phyloP scores from a whole-genome alignment of 2,329 filamentous ascomycete genomes.

The Thielaviopsis populi region DNA sequence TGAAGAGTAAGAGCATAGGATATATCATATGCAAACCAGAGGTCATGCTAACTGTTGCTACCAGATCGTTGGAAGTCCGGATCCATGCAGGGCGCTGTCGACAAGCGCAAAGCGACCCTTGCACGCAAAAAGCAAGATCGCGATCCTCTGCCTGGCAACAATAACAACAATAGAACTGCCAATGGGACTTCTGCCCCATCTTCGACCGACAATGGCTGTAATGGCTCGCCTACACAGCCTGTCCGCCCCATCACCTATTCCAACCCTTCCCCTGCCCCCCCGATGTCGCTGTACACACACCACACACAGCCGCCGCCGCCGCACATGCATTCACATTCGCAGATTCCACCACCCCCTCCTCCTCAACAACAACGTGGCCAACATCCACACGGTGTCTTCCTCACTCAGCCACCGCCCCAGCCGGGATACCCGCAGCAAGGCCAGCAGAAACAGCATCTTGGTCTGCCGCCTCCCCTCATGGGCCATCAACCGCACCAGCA shows the following conservation, averaged over 20 bases:
- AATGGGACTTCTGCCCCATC: background rate
- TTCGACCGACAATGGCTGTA: constrained; percentile 2
- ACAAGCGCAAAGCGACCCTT: constrained; percentile 44
- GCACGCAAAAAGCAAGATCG: constrained; percentile 42
- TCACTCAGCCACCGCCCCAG: constrained; percentile 10
- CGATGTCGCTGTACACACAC: constrained; percentile 6
- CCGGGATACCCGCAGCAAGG: constrained; percentile 1
- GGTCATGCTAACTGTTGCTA: constrained; percentile 20
- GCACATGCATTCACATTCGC: constrained; percentile 11
- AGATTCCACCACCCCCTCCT: background rate
- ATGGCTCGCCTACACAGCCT: background rate
- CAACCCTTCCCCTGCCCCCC: background rate
- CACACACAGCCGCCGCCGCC: constrained; percentile 4
- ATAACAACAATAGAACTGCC: background rate
- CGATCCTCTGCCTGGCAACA: constrained; percentile 21
- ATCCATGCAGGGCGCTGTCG: constrained; percentile 44
- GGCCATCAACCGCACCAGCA: background rate
- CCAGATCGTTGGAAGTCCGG: constrained; percentile 45
- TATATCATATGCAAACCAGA: background rate
- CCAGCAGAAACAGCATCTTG: background rate
- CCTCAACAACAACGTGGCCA: background rate
- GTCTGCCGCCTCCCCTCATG: background rate
- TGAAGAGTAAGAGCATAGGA: constrained; percentile 38
- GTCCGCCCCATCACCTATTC: background rate
- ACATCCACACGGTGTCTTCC: constrained; percentile 13